These are phyloP conservation scores for Candida jianshihensis DNA, from an alignment of 805 yeast genomes.

Conservation along the genomic window DNA sequence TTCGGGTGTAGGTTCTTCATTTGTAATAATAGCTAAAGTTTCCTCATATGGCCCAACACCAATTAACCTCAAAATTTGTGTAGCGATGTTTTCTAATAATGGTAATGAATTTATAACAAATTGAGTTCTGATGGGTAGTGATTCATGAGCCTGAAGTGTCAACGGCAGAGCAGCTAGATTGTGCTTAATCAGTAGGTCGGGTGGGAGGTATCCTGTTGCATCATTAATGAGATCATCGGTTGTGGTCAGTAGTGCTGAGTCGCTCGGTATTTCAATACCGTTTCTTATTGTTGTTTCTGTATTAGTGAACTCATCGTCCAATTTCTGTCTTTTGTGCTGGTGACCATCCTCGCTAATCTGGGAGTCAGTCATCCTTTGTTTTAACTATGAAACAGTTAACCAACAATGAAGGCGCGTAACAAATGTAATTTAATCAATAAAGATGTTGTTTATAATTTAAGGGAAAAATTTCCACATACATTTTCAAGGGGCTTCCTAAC, in stretches of 20 bases:
- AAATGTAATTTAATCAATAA: too few species aligned
- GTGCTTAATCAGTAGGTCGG: conserved; percentile 27
- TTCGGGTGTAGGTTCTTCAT: conserved; percentile 56
- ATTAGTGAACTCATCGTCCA: neutral
- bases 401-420: too few species aligned
- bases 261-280: conserved; percentile 18
- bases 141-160: conserved; percentile 47
- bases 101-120: conserved; percentile 64
- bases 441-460: too few species aligned
- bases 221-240: conserved; percentile 4
- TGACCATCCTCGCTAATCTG: neutral
- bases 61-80: conserved; percentile 69
- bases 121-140: conserved; percentile 47
- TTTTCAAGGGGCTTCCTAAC: too few species aligned
- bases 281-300: conserved; percentile 5
- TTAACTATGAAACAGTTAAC: too few species aligned
- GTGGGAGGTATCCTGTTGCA: conserved; percentile 7
- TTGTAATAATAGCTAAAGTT: conserved; percentile 61
- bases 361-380: neutral
- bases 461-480: too few species aligned
- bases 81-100: conserved; percentile 71
- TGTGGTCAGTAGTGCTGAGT: conserved; percentile 12
- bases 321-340: conserved; percentile 1
- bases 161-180: conserved; percentile 58
- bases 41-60: conserved; percentile 73